phyloP scores from a whole-genome alignment of 768 basidiomycete genomes.

The Suillus spraguei region DNA sequence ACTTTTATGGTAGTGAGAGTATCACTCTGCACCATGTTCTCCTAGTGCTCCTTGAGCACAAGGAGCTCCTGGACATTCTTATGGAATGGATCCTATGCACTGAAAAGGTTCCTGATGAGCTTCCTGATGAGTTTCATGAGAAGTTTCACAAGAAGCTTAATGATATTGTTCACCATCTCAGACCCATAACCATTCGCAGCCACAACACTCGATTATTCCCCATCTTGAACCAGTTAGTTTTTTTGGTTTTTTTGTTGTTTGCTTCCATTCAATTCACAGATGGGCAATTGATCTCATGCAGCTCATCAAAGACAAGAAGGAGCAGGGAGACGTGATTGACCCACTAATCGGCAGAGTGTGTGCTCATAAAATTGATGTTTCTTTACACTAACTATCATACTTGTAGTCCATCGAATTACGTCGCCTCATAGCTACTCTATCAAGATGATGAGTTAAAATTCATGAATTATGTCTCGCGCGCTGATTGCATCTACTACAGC shows the following conservation, averaged over 20 bases:
- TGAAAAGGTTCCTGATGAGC: neutral
- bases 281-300: slow-evolving; percentile 13
- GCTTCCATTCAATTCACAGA: neutral
- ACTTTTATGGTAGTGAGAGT: neutral
- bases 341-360: slow-evolving; percentile 12
- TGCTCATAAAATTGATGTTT: neutral
- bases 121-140: no score
- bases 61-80: slow-evolving; percentile 6
- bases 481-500: slow-evolving; percentile 6
- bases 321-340: slow-evolving; percentile 4
- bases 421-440: slow-evolving; percentile 7
- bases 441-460: slow-evolving; percentile 1
- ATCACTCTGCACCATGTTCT: slow-evolving; percentile 12
- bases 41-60: slow-evolving; percentile 10
- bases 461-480: no score
- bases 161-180: slow-evolving; percentile 2
- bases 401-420: slow-evolving; percentile 5
- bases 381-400: neutral
- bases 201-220: neutral
- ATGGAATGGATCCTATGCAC: neutral
- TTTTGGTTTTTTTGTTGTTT: neutral
- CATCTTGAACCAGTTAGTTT: neutral
- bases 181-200: neutral
- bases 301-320: slow-evolving; percentile 11
- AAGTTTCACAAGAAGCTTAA: no score